phyloP scores from a whole-genome alignment of 2,329 filamentous ascomycete species.

The Cladosporium sp. region DNA sequence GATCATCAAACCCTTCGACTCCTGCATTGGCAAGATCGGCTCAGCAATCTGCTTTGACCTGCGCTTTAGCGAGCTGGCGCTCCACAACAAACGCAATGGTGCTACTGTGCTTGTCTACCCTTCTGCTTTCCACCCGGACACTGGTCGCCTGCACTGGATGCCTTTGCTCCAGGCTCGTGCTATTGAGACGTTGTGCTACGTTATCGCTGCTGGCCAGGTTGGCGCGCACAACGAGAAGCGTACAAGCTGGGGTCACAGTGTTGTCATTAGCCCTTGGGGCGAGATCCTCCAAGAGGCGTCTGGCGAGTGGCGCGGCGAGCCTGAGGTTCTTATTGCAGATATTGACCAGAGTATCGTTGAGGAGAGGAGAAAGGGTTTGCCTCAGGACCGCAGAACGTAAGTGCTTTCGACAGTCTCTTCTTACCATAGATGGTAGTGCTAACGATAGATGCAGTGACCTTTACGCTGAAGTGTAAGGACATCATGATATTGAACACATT shows the following conservation, averaged over 20 bases:
- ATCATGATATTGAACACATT: not conserved
- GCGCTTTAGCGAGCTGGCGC: slow-evolving; percentile 74
- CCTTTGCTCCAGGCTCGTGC: slow-evolving; percentile 75
- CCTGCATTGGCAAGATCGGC: slow-evolving; percentile 72
- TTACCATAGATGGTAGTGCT: slow-evolving; percentile 16
- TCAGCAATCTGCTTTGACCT: slow-evolving; percentile 89
- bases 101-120: slow-evolving; percentile 84
- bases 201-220: slow-evolving; percentile 80
- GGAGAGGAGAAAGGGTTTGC: slow-evolving; percentile 42
- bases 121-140: slow-evolving; percentile 85
- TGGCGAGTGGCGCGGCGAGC: slow-evolving; percentile 47
- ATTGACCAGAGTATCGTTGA: slow-evolving; percentile 42
- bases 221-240: slow-evolving; percentile 75
- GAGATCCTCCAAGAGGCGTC: slow-evolving; percentile 67
- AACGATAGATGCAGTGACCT: slow-evolving; percentile 32
- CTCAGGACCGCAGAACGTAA: slow-evolving; percentile 41
- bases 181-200: slow-evolving; percentile 85
- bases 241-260: slow-evolving; percentile 80
- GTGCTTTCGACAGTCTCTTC: slow-evolving; percentile 19
- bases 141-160: slow-evolving; percentile 85
- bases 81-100: slow-evolving; percentile 65
- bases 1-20: slow-evolving; percentile 71
- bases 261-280: slow-evolving; percentile 88
- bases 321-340: slow-evolving; percentile 46
- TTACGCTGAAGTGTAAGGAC: slow-evolving; percentile 34